Evolutionary conservation across 352 stramenopile species (phyloP), one percentile per base, ranked within the genome.

Genomic region (Pythium diclinum): DNA sequence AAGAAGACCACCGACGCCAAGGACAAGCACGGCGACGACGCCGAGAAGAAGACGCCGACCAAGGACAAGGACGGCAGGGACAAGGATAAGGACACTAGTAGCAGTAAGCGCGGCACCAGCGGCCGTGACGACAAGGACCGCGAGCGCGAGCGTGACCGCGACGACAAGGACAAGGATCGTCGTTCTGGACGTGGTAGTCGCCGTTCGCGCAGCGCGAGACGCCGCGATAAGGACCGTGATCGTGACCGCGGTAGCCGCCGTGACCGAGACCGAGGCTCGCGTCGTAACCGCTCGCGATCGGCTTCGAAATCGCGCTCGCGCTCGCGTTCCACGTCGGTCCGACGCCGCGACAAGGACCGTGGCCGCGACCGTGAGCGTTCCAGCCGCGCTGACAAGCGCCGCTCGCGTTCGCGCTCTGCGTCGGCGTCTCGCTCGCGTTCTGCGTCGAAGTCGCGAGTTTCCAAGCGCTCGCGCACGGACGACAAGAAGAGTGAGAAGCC

Each of bases 211-310:
- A 70, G 63, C 48, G 46, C 49, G 23, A 68, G 67, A 21, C 65
- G 59, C 38, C 59, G 59, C 17, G 54, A 65, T 30, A 61, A 65
- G 21, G 65, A 67, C 47, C 44, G 65, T 33, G 49, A 63, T 16
- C 64, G 69, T 16, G 65, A 67, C 47, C 44, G 65, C 44, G 49
- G 59, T 14, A 59, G 69, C 2, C 71, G 69, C 23, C 68, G 70
- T 23, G 70, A 72, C 21, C 75, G 76, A 30, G 76, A 62, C 5
- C 67, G 67, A 25, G 48, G 55, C 13, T 65, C 69, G 14, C 75
- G 75, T 14, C 63, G 71, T 38, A 68, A 59, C 30, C 75, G 72
- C 30, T 85, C 77, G 7, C 56, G 59, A 1, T 85, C 77, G 2
- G 46, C 33, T 38, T 73, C 60, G 57, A 72, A 65, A 54, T 66